Evolutionary conservation across 2,329 filamentous ascomycete species (phyloP).

Genomic region (Colletotrichum graminicola): DNA sequence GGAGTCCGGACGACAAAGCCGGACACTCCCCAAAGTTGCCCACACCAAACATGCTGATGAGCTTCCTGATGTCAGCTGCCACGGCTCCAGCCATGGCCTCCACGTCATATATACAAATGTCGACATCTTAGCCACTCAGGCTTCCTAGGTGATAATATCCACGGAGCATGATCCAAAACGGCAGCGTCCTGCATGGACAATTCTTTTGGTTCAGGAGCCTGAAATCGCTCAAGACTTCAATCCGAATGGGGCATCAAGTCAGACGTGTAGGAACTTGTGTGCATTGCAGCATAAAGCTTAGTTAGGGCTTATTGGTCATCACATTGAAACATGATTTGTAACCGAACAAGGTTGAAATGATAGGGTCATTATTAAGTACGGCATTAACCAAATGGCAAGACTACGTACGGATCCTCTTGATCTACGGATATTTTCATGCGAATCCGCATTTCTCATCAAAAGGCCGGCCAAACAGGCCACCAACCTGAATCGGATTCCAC

Average conservation of each 20-base stretch:
- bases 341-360: neutral
- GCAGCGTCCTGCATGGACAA: too few species aligned
- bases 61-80: neutral
- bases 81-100: neutral
- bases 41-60: neutral
- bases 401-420: neutral
- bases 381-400: constrained; percentile 15
- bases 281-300: neutral
- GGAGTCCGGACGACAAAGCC: too few species aligned
- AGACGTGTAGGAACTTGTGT: too few species aligned
- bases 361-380: constrained; percentile 26
- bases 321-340: neutral
- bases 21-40: constrained; percentile 1
- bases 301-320: neutral
- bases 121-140: too few species aligned
- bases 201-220: too few species aligned
- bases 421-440: constrained; percentile 12
- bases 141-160: too few species aligned
- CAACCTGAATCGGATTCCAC: neutral
- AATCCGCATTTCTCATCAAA: constrained; percentile 3
- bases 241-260: too few species aligned
- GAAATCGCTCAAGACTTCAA: too few species aligned
- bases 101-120: too few species aligned
- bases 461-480: neutral
- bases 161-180: too few species aligned